Conservation (phyloP, 2,329 filamentous ascomycete genomes). For the Colletotrichum tropicicola region DNA sequence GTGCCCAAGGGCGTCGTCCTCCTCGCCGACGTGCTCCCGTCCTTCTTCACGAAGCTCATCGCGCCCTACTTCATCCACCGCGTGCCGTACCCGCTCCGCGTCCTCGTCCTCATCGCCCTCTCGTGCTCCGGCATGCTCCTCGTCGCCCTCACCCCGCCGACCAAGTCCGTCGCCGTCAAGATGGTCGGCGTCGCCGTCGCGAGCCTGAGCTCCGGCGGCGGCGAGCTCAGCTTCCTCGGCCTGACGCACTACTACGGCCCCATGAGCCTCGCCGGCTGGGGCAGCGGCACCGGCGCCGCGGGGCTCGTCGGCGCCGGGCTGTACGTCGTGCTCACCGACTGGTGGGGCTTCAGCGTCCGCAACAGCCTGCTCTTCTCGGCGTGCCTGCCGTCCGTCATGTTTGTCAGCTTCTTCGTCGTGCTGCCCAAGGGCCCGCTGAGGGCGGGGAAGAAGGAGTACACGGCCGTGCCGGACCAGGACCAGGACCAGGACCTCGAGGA, state of each 20-base stretch:
- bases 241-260: constrained; percentile 94
- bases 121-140: constrained; percentile 90
- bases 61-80: constrained; percentile 94
- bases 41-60: constrained; percentile 86
- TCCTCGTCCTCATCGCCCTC: constrained; percentile 77
- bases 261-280: constrained; percentile 89
- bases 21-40: constrained; percentile 90
- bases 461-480: constrained; percentile 56
- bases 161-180: constrained; percentile 74
- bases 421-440: constrained; percentile 75
- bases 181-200: constrained; percentile 86
- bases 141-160: constrained; percentile 79
- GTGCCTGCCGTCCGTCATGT: constrained; percentile 82
- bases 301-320: constrained; percentile 87
- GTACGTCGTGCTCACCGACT: constrained; percentile 87
- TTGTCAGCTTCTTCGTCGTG: constrained; percentile 85
- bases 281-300: constrained; percentile 89
- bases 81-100: constrained; percentile 80
- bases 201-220: constrained; percentile 84
- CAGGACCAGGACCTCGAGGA: constrained; percentile 50
- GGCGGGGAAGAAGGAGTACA: constrained; percentile 62
- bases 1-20: constrained; percentile 93
- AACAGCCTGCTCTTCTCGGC: constrained; percentile 81
- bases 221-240: constrained; percentile 90
- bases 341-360: constrained; percentile 77